A percentile compares a stretch with the other conserved stretches of the same genome.
Conservation (phyloP, 805 yeast genomes). For the Lachancea sp. region DNA sequence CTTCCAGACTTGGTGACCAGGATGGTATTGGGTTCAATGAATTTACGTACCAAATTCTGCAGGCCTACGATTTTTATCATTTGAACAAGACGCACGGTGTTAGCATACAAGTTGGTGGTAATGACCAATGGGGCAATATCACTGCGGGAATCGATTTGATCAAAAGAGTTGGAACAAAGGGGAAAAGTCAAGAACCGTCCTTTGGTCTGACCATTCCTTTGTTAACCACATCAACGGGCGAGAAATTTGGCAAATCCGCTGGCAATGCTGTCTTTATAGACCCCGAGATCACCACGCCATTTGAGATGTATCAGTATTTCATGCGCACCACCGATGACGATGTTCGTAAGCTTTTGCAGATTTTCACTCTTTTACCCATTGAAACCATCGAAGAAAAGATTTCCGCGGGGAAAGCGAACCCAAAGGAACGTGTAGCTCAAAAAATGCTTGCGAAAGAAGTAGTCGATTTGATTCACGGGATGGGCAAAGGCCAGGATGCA, state of each 20-base stretch:
- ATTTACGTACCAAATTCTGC: conserved; percentile 86
- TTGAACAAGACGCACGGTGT: conserved; percentile 54
- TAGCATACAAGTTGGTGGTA: conserved; percentile 84
- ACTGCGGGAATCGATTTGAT: conserved; percentile 92
- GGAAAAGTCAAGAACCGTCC: conserved; percentile 24
- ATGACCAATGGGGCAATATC: conserved; percentile 97
- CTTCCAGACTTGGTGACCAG: conserved; percentile 59
- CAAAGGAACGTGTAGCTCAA: conserved; percentile 70
- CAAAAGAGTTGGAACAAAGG: conserved; percentile 42
- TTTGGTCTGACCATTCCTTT: conserved; percentile 88
- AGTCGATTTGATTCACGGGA: conserved; percentile 82
- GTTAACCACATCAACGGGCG: conserved; percentile 81
- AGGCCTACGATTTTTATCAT: conserved; percentile 90
- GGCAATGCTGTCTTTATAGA: conserved; percentile 94
- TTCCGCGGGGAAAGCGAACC: conserved; percentile 46
- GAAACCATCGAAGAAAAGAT: conserved; percentile 50
- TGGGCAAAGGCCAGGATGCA: conserved; percentile 64
- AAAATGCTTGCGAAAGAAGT: conserved; percentile 73
- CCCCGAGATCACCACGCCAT: conserved; percentile 66
- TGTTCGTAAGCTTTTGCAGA: conserved; percentile 58
- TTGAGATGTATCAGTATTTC: conserved; percentile 79
- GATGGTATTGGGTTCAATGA: conserved; percentile 89
- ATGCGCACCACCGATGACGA: conserved; percentile 73
- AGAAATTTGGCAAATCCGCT: conserved; percentile 93
- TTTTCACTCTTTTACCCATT: conserved; percentile 73